These are phyloP conservation scores for Clavulina sp. DNA, from an alignment of 768 basidiomycete species.

Conservation along the genomic window DNA sequence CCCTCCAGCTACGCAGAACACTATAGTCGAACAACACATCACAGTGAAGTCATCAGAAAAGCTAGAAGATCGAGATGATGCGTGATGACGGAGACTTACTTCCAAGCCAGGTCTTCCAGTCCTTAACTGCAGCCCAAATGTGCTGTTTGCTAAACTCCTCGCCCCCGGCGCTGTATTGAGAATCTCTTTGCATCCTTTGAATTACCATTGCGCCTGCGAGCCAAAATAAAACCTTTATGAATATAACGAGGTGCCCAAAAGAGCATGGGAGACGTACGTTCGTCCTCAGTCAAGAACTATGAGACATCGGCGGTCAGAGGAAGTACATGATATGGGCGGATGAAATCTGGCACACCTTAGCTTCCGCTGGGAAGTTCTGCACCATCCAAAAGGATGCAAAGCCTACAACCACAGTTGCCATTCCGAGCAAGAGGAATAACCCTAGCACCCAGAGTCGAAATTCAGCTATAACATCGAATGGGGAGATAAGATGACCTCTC, in stretches of 20 bases:
- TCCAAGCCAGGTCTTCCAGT: slow-evolving; percentile 59
- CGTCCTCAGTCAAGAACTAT: slow-evolving; percentile 41
- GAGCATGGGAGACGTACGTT: too few relatives aligned
- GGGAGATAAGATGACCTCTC: not conserved
- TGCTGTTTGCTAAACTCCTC: slow-evolving; percentile 26
- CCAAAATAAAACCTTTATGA: too few relatives aligned
- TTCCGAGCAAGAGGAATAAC: slow-evolving; percentile 41
- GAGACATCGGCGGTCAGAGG: too few relatives aligned
- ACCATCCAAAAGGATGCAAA: slow-evolving; percentile 52
- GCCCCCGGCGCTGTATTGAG: slow-evolving; percentile 44
- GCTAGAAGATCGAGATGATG: too few relatives aligned
- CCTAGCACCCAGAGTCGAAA: not conserved
- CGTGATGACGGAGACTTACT: too few relatives aligned
- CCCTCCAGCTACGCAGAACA: too few relatives aligned
- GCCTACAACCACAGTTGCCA: slow-evolving; percentile 43
- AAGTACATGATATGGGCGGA: too few relatives aligned
- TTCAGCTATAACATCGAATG: not conserved
- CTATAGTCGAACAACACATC: too few relatives aligned
- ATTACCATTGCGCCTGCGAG: slow-evolving; percentile 46
- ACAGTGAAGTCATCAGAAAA: not conserved
- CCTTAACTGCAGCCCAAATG: slow-evolving; percentile 39
- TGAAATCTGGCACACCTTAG: not conserved
- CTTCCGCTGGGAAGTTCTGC: slow-evolving; percentile 54
- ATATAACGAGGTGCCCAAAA: too few relatives aligned
- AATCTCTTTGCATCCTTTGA: slow-evolving; percentile 44